Evolutionary conservation across 257 asterid genomes (phyloP), one percentile per base, ranked within the genome.

Genomic region (Nicotiana attenuata): DNA sequence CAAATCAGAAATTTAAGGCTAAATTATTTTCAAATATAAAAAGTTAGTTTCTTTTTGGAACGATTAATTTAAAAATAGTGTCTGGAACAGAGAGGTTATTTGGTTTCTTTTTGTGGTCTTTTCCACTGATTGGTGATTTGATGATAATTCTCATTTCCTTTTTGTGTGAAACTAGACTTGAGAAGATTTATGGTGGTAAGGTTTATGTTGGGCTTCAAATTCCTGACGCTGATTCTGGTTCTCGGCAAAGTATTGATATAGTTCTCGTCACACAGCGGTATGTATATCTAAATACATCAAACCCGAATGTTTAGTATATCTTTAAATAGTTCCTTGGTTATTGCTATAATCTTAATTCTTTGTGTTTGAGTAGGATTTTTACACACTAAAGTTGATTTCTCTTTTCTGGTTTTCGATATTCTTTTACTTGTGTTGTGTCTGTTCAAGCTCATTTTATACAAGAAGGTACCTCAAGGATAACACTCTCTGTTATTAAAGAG

Each of bases 171-270:
- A 31, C 77, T 84, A 91, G 97, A 83, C 88, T 92, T 80, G 89
- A 91, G 85, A 91, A 87, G 88, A 89, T 93, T 41, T 88, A 89
- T 85, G 88, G 94, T 53, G 89, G 93, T 84, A 91, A 81, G 81
- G 93, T 84, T 10, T 89, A 87, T 80, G 88, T 89, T 0, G 98
- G 96, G 69, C 97, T 94, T 73, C 93, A 83, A 81, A 90, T 94
- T 82, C 98, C 98, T 3, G 97, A 94, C 83, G 86, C 86, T 33
- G 96, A 89, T 88, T 87, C 98, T 10, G 95, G 88, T 81, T 85
- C 96, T 83, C 93, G 91, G 19, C 89, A 84, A 84, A 89, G 88
- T 78, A 88, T 94, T 80, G 97, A 94, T 85, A 80, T 92, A 69
- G 89, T 94, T 87, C 88, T 92, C 81, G 85, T 94, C 83, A 91